Evolutionary conservation across 2,329 filamentous ascomycete species (phyloP), one percentile per base, ranked within the genome.

Genomic region (Bipolaris bicolor): DNA sequence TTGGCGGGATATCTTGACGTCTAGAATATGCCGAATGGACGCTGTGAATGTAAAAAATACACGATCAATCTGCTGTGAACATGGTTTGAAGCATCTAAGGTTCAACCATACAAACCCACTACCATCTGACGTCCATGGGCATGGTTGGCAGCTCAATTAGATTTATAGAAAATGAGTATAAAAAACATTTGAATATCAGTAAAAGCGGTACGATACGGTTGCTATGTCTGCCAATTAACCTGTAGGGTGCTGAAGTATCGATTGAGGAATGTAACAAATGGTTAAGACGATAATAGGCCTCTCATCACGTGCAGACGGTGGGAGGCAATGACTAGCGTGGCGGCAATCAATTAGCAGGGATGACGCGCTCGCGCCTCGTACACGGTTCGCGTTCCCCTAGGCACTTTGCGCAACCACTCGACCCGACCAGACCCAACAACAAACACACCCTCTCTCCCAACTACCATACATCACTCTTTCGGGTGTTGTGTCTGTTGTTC

Each of bases 301-400:
- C 16, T 6, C 15, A 46, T 46, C 43, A 46, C 43, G 43, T 46
- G 43, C 36, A 33, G 29, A 39, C 36, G 50, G 43, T 49, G 33
- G 43, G n/a, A 40, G 39, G 50, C 24, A 18, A 57, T 26, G 22
- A 60, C 44, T 57, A 51, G 59, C 55, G 64, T 62, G 52, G 61
- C 34, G 57, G 16, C 39, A 49, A 52, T 58, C 58, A 59, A 68
- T 65, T 64, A 62, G 55, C 69, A 64, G 58, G 69, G 67, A 45
- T 67, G 65, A 71, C 66, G 69, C 68, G 69, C 57, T 64, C 70
- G 71, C 69, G 69, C 65, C 64, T 69, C 50, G 46, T 45, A 50
- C 47, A 51, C 51, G 61, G 65, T 63, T 68, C 64, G 63, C 65
- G 64, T 71, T 55, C 44, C 46, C 55, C 60, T 52, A 55, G 57